Evolutionary conservation across 306 rosid genomes (phyloP), one percentile per base, ranked within the genome.

Genomic region (Rosa persica): DNA sequence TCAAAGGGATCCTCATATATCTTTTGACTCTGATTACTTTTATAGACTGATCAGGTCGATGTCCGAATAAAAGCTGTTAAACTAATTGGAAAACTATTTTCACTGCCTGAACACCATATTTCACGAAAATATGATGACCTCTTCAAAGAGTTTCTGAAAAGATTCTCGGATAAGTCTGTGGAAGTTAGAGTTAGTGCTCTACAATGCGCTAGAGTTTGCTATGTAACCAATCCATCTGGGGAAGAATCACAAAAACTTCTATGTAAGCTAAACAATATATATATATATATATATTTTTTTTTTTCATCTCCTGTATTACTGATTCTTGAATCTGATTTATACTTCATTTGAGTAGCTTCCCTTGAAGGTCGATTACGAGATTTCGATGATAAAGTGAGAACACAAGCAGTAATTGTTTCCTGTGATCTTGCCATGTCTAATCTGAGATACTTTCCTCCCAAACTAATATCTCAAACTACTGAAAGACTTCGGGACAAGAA

Each of bases 1-100:
- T n/a, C n/a, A 77, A 43, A 42, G 65, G 25, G 19, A 42, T 47
- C 76, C 22, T 76, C 72, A 36, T 55, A 34, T 77, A 48, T 62
- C 79, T 23, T 44, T 76, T 78, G 71, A 75, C 75, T 81, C 55
- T 74, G 64, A 64, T 80, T 55, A 39, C 54, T 27, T 83, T 68
- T 61, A 79, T 73, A 95, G 99, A 93, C 97, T 75, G 99, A 93
- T 79, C 98, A 95, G 81, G 98, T 95, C 60, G 99, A 95, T 83
- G 88, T 88, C 74, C 89, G 98, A 79, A 91, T 95, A 70, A 91
- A 95, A 89, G 96, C 99, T 80, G 98, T 95, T 76, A 89, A 83
- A 79, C 88, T 95, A 82, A 83, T 91, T 27, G 99, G 99, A 52
- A 91, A 88, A 81, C 91, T 95, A 79, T 84, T 93, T 83, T 79